Percentiles rank a stretch among this genome's conserved stretches.
These are phyloP conservation scores for Apiospora sp. DNA, from an alignment of 2,329 filamentous ascomycete species.

Conservation along the genomic window DNA sequence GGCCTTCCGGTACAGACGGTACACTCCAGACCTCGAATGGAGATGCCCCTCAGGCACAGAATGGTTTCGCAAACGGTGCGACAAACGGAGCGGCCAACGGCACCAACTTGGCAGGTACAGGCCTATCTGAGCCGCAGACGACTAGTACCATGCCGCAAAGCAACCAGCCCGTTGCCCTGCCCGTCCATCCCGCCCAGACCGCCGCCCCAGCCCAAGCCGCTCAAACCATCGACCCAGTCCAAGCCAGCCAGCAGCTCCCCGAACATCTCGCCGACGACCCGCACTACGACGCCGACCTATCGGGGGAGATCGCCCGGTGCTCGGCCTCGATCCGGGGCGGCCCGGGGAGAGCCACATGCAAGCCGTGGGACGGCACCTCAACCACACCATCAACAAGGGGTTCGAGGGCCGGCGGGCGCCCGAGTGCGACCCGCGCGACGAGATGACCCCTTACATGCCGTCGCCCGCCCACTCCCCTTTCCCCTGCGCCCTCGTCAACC, in stretches of 20 bases:
- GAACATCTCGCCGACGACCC: conserved; percentile 66
- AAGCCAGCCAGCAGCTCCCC: conserved; percentile 44
- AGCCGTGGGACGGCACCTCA: conserved; percentile 71
- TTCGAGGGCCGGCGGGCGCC: conserved; percentile 60
- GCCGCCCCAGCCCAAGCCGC: no score
- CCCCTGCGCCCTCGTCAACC: conserved; percentile 76
- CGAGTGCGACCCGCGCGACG: conserved; percentile 57
- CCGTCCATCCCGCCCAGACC: no score
- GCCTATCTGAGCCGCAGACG: background rate
- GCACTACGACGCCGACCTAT: conserved; percentile 70
- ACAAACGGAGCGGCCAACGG: background rate
- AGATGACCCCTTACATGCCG: conserved; percentile 73
- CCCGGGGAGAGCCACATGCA: conserved; percentile 61
- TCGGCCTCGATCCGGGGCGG: conserved; percentile 63
- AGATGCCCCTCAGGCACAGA: background rate
- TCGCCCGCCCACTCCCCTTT: conserved; percentile 62
- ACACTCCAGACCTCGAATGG: conserved; percentile 27
- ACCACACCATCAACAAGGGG: conserved; percentile 62
- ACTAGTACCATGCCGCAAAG: background rate
- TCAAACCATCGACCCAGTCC: background rate
- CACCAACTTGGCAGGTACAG: background rate
- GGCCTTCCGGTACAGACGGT: background rate
- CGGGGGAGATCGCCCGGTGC: conserved; percentile 67
- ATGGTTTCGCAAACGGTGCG: background rate
- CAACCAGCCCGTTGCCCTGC: background rate